These are phyloP conservation scores for Prillingera fragicola DNA, from an alignment of 1,284 basidiomycete genomes.

Conservation along the genomic window DNA sequence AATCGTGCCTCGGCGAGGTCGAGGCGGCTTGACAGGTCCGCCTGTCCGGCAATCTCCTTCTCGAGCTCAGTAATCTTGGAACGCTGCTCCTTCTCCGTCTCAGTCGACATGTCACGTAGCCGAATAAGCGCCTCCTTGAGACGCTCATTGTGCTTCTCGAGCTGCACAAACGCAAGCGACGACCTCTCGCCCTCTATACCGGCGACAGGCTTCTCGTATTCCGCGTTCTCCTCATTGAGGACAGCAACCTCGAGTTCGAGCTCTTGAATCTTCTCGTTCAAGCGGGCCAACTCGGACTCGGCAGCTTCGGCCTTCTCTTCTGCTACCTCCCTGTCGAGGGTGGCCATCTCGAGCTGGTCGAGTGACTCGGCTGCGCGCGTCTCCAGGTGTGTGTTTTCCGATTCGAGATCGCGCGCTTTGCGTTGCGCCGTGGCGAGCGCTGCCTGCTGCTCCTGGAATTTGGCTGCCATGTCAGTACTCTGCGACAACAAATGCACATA, in stretches of 20 bases:
- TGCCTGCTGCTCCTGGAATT: conserved; percentile 71
- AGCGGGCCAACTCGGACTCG: conserved; percentile 67
- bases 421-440: conserved; percentile 65
- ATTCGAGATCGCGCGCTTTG: conserved; percentile 62
- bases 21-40: conserved; percentile 55
- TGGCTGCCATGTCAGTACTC: conserved; percentile 51
- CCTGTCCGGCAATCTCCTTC: conserved; percentile 62
- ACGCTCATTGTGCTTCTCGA: conserved; percentile 93
- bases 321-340: conserved; percentile 94
- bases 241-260: conserved; percentile 78
- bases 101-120: conserved; percentile 77
- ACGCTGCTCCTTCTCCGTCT: conserved; percentile 80
- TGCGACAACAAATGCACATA: conserved; percentile 13
- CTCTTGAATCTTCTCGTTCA: conserved; percentile 72
- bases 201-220: conserved; percentile 49
- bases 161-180: conserved; percentile 76
- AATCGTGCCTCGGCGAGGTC: conserved; percentile 73
- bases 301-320: conserved; percentile 85
- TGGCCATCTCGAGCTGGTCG: conserved; percentile 89
- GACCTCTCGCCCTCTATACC: conserved; percentile 54
- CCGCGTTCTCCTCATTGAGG: conserved; percentile 57
- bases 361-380: conserved; percentile 62
- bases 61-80: conserved; percentile 80
- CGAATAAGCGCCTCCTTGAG: conserved; percentile 87
- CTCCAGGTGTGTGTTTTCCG: conserved; percentile 59